phyloP scores from a whole-genome alignment of 2,329 filamentous ascomycete species.

The Botryotinia calthae region DNA sequence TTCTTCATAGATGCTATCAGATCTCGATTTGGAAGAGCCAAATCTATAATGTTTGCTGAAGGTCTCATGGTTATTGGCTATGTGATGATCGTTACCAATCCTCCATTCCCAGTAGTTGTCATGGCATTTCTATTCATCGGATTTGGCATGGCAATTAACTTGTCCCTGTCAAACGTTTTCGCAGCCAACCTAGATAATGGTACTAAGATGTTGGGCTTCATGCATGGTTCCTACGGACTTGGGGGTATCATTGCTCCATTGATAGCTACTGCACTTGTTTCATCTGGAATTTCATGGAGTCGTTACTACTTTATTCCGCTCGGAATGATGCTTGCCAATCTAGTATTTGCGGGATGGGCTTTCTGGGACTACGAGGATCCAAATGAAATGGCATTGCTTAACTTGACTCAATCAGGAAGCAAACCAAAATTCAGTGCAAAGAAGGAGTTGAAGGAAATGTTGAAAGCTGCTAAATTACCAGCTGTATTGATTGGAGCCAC shows the following conservation, averaged over 20 bases:
- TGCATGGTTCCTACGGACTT: conserved; percentile 67
- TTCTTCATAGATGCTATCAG: conserved; percentile 64
- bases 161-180: conserved; percentile 60
- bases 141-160: conserved; percentile 54
- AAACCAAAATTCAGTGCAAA: conserved; percentile 35
- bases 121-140: conserved; percentile 67
- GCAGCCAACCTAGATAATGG: conserved; percentile 53
- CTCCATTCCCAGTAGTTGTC: conserved; percentile 68
- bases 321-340: conserved; percentile 54
- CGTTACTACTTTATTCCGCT: conserved; percentile 70
- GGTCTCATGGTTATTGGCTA: conserved; percentile 58
- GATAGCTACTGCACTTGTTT: conserved; percentile 70
- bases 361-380: conserved; percentile 72
- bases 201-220: conserved; percentile 56
- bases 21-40: conserved; percentile 61
- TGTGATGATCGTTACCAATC: conserved; percentile 61
- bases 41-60: conserved; percentile 59
- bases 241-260: conserved; percentile 66
- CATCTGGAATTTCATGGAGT: conserved; percentile 60
- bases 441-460: conserved; percentile 43
- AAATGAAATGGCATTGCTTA: conserved; percentile 42
- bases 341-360: conserved; percentile 60
- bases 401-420: conserved; percentile 42
- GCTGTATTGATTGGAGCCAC: conserved; percentile 68
- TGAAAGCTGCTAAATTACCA: conserved; percentile 49